Evolutionary conservation across 163 green algal genomes (phyloP).

Genomic region (Scenedesmus sp.): DNA sequence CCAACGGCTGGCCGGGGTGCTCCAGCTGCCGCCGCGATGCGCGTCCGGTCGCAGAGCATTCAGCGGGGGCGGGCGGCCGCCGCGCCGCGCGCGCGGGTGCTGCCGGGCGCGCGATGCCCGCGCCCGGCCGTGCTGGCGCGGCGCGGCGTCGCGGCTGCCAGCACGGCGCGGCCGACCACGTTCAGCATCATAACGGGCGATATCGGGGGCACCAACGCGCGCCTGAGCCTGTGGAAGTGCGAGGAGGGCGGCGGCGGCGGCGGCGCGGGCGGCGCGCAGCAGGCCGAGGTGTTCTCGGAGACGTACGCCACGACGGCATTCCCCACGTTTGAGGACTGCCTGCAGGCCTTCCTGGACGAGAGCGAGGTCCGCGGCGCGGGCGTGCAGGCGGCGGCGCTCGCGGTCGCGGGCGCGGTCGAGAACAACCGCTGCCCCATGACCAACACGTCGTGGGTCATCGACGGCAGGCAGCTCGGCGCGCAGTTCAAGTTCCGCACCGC

Average conservation of each 20-base stretch:
- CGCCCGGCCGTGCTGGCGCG: too few relatives aligned
- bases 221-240: conserved; percentile 67
- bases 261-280: neutral
- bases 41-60: too few relatives aligned
- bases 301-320: conserved; percentile 77
- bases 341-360: conserved; percentile 69
- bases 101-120: too few relatives aligned
- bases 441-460: conserved; percentile 88
- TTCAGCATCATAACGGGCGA: conserved; percentile 61
- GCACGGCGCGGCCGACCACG: too few relatives aligned
- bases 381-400: conserved; percentile 74
- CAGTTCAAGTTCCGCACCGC: conserved; percentile 57
- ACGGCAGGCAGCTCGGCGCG: conserved; percentile 64
- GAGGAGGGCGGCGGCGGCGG: neutral
- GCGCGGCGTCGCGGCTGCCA: too few relatives aligned
- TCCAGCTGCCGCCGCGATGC: too few relatives aligned
- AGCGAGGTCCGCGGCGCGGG: conserved; percentile 11
- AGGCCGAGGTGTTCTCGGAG: conserved; percentile 55
- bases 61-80: too few relatives aligned
- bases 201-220: conserved; percentile 93
- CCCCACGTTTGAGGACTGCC: conserved; percentile 71
- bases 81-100: too few relatives aligned
- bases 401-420: conserved; percentile 85
- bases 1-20: too few relatives aligned
- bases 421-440: conserved; percentile 90